phyloP scores from a whole-genome alignment of 768 basidiomycete species.

The Myochromella boudieri region DNA sequence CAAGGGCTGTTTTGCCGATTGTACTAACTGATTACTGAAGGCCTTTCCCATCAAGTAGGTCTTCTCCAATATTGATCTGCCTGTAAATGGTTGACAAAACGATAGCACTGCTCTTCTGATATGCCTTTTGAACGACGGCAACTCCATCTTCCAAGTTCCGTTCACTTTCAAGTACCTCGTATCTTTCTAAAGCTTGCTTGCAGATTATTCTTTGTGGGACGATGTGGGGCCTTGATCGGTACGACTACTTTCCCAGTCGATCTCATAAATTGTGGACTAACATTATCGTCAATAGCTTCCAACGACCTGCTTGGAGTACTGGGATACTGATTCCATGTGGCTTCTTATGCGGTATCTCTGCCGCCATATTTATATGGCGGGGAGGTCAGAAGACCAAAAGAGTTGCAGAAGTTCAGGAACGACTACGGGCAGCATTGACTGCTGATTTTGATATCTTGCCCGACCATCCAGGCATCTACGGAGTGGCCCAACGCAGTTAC shows the following conservation, averaged over 20 bases:
- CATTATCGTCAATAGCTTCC: conserved; percentile 37
- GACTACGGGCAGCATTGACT: conserved; percentile 49
- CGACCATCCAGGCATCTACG: background rate
- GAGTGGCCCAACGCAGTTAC: background rate
- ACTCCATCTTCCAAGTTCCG: conserved; percentile 75
- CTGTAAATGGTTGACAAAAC: conserved; percentile 1
- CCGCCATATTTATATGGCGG: conserved; percentile 73
- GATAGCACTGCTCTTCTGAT: conserved; percentile 68
- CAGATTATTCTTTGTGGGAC: conserved; percentile 67
- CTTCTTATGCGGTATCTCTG: conserved; percentile 76
- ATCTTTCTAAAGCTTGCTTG: background rate
- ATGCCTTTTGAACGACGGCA: conserved; percentile 69
- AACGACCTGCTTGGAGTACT: conserved; percentile 70
- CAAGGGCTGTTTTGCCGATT: background rate
- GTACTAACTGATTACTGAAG: conserved; percentile 30
- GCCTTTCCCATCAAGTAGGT: conserved; percentile 69
- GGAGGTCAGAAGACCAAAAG: conserved; percentile 72
- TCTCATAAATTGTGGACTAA: background rate
- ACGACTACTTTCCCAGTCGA: conserved; percentile 12
- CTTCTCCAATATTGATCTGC: background rate
- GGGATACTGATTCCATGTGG: conserved; percentile 67
- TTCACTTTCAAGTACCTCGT: background rate
- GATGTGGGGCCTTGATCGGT: conserved; percentile 82
- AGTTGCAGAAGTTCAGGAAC: conserved; percentile 59
- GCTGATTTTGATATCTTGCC: background rate